Conservation (phyloP, 345 rosid species). For the Lepidium africanum region DNA sequence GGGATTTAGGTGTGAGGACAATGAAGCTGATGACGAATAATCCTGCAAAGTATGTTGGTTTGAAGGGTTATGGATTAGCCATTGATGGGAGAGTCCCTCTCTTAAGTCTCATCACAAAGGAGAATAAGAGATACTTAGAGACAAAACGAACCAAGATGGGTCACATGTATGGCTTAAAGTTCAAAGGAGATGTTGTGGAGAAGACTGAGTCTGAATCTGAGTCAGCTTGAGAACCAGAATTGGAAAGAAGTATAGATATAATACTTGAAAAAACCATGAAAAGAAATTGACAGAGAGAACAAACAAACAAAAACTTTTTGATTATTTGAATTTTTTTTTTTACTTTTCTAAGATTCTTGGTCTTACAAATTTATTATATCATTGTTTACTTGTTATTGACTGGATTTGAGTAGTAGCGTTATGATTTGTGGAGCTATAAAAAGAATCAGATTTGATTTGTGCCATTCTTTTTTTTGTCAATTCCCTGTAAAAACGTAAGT, state of each 20-base stretch:
- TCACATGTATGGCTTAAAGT: constrained; percentile 47
- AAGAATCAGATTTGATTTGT: not conserved
- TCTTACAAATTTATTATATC: not conserved
- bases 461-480: not conserved
- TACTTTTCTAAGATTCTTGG: not conserved
- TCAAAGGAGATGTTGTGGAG: constrained; percentile 27
- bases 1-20: constrained; percentile 72
- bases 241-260: not conserved
- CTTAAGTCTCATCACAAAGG: constrained; percentile 52
- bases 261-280: not conserved
- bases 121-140: constrained; percentile 71
- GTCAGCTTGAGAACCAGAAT: not conserved
- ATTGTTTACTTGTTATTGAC: not conserved
- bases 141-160: constrained; percentile 78
- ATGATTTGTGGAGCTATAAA: not conserved
- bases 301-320: not conserved
- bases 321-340: not conserved
- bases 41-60: constrained; percentile 72
- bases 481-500: not conserved
- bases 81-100: constrained; percentile 69
- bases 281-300: not conserved
- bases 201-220: constrained; percentile 21
- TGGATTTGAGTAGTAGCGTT: not conserved
- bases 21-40: constrained; percentile 93
- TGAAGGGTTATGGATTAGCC: constrained; percentile 70